Evolutionary conservation across 768 basidiomycete genomes (phyloP).

Genomic region (Pisolithus sp.): DNA sequence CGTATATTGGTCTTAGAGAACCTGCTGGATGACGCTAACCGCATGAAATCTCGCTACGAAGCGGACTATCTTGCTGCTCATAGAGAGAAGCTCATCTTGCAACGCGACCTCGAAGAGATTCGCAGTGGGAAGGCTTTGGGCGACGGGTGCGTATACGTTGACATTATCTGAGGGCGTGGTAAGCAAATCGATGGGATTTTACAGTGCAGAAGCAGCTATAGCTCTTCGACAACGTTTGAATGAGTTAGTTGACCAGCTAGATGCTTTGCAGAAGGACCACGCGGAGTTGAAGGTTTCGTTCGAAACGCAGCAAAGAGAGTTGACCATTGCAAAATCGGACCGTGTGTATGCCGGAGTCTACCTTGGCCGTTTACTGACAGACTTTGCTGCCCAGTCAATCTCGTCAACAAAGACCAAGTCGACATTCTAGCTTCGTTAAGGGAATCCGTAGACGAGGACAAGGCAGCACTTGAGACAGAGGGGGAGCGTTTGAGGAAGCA

Average conservation of each 20-base stretch:
- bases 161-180: background rate
- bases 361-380: slow-evolving; percentile 3
- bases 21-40: slow-evolving; percentile 82
- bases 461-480: slow-evolving; percentile 65
- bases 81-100: slow-evolving; percentile 72
- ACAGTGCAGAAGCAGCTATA: slow-evolving; percentile 78
- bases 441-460: slow-evolving; percentile 87
- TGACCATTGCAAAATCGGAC: slow-evolving; percentile 82
- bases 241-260: slow-evolving; percentile 80
- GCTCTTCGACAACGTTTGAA: slow-evolving; percentile 83
- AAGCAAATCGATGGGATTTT: slow-evolving; percentile 2
- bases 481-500: slow-evolving; percentile 56
- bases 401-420: slow-evolving; percentile 90
- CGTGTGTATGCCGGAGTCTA: slow-evolving; percentile 39
- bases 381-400: slow-evolving; percentile 50
- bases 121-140: slow-evolving; percentile 77
- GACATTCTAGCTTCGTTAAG: slow-evolving; percentile 83
- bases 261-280: slow-evolving; percentile 59
- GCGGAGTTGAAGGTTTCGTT: slow-evolving; percentile 66
- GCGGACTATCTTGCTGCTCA: slow-evolving; percentile 80
- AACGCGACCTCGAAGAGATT: slow-evolving; percentile 83
- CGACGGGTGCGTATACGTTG: slow-evolving; percentile 58
- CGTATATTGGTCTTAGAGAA: slow-evolving; percentile 84
- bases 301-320: slow-evolving; percentile 55
- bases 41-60: slow-evolving; percentile 87